A percentile compares a stretch with the other conserved stretches of the same genome.
Conservation (phyloP, 1,284 basidiomycete genomes). For the Phellopilus nigrolimitatus region DNA sequence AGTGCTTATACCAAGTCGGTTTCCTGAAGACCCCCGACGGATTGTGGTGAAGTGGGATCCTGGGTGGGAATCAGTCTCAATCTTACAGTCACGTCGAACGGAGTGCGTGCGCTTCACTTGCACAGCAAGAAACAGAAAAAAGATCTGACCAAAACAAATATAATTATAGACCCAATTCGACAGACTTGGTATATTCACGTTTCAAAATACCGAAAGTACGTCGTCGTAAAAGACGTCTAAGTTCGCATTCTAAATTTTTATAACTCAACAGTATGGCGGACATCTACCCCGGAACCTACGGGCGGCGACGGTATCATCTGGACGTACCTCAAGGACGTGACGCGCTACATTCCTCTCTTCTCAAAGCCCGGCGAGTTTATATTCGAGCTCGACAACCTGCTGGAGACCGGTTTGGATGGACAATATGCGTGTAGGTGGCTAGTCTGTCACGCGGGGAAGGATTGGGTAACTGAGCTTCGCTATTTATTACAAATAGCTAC, state of each 20-base stretch:
- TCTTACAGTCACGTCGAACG: slow-evolving; percentile 73
- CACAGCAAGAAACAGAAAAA: neutral
- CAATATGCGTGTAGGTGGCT: slow-evolving; percentile 56
- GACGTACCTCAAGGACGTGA: slow-evolving; percentile 75
- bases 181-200: slow-evolving; percentile 66
- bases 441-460: too few relatives aligned
- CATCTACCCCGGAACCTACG: slow-evolving; percentile 74
- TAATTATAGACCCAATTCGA: slow-evolving; percentile 59
- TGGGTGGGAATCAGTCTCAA: slow-evolving; percentile 75
- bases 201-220: slow-evolving; percentile 71
- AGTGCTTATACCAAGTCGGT: neutral
- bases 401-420: slow-evolving; percentile 53
- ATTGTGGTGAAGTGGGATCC: slow-evolving; percentile 64
- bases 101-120: slow-evolving; percentile 31
- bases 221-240: slow-evolving; percentile 5
- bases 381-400: slow-evolving; percentile 66
- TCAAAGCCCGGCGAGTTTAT: slow-evolving; percentile 61
- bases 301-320: slow-evolving; percentile 66
- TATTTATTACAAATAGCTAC: slow-evolving; percentile 42
- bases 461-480: too few relatives aligned
- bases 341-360: slow-evolving; percentile 67
- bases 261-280: slow-evolving; percentile 58
- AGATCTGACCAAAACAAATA: neutral
- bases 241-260: neutral
- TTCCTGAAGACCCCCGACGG: slow-evolving; percentile 57